These are phyloP conservation scores for Podila horticola DNA, from an alignment of 192 early-diverging fungal genomes.

Conservation along the genomic window DNA sequence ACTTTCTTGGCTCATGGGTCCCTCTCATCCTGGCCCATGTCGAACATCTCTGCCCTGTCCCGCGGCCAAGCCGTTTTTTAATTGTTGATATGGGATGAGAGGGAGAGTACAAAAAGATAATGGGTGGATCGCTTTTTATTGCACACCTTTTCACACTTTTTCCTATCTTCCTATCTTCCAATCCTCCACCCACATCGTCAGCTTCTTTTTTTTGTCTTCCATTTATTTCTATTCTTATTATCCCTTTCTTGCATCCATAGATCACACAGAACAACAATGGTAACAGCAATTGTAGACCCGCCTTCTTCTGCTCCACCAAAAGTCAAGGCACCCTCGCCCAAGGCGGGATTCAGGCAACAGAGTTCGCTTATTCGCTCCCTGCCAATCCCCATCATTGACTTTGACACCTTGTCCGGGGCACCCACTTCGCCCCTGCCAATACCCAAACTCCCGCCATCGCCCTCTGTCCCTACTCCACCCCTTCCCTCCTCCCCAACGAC, in stretches of 20 bases:
- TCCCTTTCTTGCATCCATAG: neutral
- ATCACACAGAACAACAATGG: conserved; percentile 10
- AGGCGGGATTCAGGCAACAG: conserved; percentile 23
- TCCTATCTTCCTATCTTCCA: neutral
- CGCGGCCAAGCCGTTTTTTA: too few relatives aligned
- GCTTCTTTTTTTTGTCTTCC: neutral
- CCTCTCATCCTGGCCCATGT: too few relatives aligned
- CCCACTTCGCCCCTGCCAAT: conserved; percentile 40
- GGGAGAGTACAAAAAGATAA: too few relatives aligned
- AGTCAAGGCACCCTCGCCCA: conserved; percentile 20
- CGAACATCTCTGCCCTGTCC: too few relatives aligned
- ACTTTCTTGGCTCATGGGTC: too few relatives aligned
- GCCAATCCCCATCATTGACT: conserved; percentile 23
- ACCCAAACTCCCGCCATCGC: conserved; percentile 2
- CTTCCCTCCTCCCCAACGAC: neutral
- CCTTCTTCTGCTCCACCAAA: conserved; percentile 11
- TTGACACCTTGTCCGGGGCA: conserved; percentile 28
- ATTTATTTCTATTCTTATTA: neutral
- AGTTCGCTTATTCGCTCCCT: conserved; percentile 24
- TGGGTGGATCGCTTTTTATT: too few relatives aligned
- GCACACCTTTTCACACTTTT: too few relatives aligned
- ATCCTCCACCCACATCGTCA: neutral
- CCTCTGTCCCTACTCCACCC: neutral
- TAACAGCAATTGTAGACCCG: conserved; percentile 20
- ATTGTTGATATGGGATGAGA: too few relatives aligned